These are phyloP conservation scores for Gonapodya sp. DNA, from an alignment of 192 early-diverging fungal genomes.

Conservation along the genomic window DNA sequence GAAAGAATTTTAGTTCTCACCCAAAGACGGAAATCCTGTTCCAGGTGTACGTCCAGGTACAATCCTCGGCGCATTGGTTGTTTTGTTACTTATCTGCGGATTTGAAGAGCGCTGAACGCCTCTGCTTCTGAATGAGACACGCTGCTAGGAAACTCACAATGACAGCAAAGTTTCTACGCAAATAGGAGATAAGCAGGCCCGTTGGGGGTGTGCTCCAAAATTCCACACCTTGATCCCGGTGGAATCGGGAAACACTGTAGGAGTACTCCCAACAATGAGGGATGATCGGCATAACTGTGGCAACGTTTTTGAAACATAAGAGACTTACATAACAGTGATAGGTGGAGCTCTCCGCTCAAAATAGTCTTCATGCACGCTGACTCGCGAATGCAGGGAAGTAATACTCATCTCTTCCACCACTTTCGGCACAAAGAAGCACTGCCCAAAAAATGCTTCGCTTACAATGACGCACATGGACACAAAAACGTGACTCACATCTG, in stretches of 20 bases:
- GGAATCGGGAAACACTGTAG: neutral
- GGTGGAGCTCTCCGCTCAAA: neutral
- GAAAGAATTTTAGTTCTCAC: neutral
- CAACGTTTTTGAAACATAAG: neutral
- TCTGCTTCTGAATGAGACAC: too few species aligned
- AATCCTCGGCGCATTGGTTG: too few species aligned
- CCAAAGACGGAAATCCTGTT: neutral
- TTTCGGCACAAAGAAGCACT: neutral
- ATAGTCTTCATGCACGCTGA: neutral
- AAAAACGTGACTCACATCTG: neutral
- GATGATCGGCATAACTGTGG: neutral
- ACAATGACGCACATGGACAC: too few species aligned
- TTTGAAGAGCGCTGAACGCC: too few species aligned
- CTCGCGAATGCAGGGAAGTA: neutral
- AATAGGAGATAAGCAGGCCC: neutral
- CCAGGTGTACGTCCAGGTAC: neutral
- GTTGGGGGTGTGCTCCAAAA: neutral
- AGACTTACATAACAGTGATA: neutral
- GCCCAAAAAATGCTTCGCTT: too few species aligned
- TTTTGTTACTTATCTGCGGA: neutral
- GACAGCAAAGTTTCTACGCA: neutral
- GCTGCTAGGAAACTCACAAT: too few species aligned
- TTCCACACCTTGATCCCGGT: neutral
- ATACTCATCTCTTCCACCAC: neutral
- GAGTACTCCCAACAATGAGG: too few species aligned